These are phyloP conservation scores for Pleomassaria siparia DNA, from an alignment of 2,329 filamentous ascomycete species.

Conservation along the genomic window DNA sequence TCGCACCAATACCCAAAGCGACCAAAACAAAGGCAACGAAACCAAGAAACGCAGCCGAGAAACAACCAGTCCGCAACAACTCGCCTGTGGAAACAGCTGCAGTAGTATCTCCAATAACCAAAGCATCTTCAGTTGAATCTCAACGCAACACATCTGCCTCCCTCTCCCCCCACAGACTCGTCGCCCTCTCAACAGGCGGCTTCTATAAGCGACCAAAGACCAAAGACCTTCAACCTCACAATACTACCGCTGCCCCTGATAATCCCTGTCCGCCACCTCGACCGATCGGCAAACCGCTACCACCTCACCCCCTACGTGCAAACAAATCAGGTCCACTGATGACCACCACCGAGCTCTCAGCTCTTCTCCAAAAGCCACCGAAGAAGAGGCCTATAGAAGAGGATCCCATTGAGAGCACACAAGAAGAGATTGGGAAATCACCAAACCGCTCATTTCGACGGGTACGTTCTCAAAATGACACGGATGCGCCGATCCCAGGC, in stretches of 20 bases:
- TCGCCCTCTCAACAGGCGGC: slow-evolving; percentile 27
- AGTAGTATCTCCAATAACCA: not conserved
- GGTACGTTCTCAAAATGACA: slow-evolving; percentile 35
- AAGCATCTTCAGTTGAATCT: not conserved
- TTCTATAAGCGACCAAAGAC: slow-evolving; percentile 25
- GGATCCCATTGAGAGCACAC: slow-evolving; percentile 25
- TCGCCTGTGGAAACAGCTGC: slow-evolving; percentile 1
- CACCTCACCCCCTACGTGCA: slow-evolving; percentile 21
- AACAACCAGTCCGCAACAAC: slow-evolving; percentile 2
- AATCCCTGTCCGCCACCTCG: not conserved
- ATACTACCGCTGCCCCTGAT: not conserved
- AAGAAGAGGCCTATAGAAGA: slow-evolving; percentile 14
- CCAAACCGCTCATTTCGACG: slow-evolving; percentile 26
- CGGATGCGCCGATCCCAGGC: slow-evolving; percentile 35
- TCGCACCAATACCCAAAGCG: not conserved
- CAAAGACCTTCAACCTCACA: not conserved
- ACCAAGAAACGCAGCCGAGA: not conserved
- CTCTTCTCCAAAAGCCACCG: slow-evolving; percentile 22
- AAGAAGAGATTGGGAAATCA: not conserved
- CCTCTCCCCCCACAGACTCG: slow-evolving; percentile 18
- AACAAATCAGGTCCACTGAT: slow-evolving; percentile 24
- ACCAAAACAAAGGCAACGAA: not conserved
- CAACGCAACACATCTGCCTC: slow-evolving; percentile 11
- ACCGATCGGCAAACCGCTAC: slow-evolving; percentile 15
- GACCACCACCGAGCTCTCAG: slow-evolving; percentile 32